Evolutionary conservation across 345 rosid genomes (phyloP).

Genomic region (Boechera stricta): DNA sequence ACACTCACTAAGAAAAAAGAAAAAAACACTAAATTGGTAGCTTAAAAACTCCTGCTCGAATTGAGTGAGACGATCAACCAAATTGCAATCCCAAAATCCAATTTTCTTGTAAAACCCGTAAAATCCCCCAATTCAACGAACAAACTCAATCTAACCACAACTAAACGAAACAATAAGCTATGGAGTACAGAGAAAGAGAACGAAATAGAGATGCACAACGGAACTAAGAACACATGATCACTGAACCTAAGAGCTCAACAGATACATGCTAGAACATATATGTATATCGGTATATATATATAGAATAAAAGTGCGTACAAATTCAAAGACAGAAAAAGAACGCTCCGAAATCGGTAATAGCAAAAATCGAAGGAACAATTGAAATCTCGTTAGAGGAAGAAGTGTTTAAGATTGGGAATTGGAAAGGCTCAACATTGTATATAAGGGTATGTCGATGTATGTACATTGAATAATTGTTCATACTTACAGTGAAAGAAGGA

Average conservation of each 20-base stretch:
- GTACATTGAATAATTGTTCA: background rate
- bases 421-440: background rate
- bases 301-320: constrained; percentile 1
- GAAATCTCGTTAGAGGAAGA: constrained; percentile 4
- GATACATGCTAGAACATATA: background rate
- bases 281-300: background rate
- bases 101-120: background rate
- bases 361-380: constrained; percentile 21
- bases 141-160: constrained; percentile 12
- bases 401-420: constrained; percentile 23
- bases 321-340: constrained; percentile 11
- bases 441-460: background rate
- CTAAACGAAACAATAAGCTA: background rate
- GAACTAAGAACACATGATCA: constrained; percentile 7
- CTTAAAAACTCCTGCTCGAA: background rate
- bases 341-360: background rate
- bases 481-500: constrained; percentile 26
- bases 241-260: constrained; percentile 4
- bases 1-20: background rate
- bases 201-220: constrained; percentile 1
- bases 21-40: background rate
- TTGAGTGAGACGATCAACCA: constrained; percentile 4
- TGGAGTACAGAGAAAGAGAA: background rate
- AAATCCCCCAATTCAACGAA: constrained; percentile 18
- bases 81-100: constrained; percentile 27